Base-by-base conservation (phyloP, 257 asterid species). In the Pogostemon cablin region DNA sequence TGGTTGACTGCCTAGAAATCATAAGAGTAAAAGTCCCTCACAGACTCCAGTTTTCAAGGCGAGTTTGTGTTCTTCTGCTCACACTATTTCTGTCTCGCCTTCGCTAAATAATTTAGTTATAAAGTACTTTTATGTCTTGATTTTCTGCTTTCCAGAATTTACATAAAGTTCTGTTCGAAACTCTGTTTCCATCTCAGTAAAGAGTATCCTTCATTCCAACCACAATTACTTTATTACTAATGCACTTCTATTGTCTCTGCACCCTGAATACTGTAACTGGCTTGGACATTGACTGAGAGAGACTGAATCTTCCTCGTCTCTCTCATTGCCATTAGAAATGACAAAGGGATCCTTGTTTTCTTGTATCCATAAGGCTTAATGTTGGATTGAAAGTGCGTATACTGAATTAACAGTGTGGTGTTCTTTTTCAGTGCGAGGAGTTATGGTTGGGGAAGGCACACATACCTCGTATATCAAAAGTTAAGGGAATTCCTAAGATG, bases 401-500 rank as follows among this genome's bases (percentile, higher is more conserved):
- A 54, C 7, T 3, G 37, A 64, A 17, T 50, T 50, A 12, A 63
- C 37, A 7, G 17, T 25, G 5, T 15, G 46, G 20, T 76, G 47
- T 34, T 55, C 54, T 20, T 75, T 77, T 76, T 10, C 78, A 92
- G 98, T 90, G 95, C 56, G 81, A 77, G 63, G 96, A 92, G 79
- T 69, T 90, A 72, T 90, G 96, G 96, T 62, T 39, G 59, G 88
- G 87, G 76, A 92, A 90, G 77, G 90, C 92, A 66, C 96, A 92
- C 79, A 69, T 92, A 72, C 96, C 98, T 49, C 95, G 89, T 37
- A 39, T 85, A 62, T 77, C 92, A 1, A 90, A 85, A 73, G 79
- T 52, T 54, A 81, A 37, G 11, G 87, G 90, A 73, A 75, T 87
- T 39, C 68, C 92, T 6, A 86, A 85, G 74, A 75, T 84, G 81